Base-by-base conservation (phyloP, 768 basidiomycete species). In the Terana coerulea region DNA sequence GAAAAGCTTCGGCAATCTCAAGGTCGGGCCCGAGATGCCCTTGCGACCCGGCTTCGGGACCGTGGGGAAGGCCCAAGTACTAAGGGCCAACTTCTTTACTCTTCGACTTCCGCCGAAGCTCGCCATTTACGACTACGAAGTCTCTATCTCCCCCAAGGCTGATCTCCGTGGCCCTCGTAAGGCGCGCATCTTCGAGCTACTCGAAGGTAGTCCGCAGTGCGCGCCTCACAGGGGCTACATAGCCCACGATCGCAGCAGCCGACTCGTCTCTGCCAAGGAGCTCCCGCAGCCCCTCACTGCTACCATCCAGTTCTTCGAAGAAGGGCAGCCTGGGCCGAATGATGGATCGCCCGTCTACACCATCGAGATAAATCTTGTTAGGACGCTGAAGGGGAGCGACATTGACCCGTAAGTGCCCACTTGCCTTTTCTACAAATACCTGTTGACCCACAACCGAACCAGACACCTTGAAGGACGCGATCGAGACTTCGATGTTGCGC, bases 81-180 rank as follows among this genome's bases (percentile, higher is more conserved):
- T 86, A 14, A 74, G 86, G 1, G 73, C 84, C 19, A 87, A 86
- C 60, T 84, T 85, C 66, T 85, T 84, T 62, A 60, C 80, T 0
- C 58, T 86, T 10, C 72, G 62, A 28, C 58, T 78, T n/a, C 73
- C 74, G 1, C 72, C 74, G 39, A 70, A 71, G 0, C 67, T 70
- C 0, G 60, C 26, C 15, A 56, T 82, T 5, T 81, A 76, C 59
- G 83, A 86, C 52, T 87, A 87, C 56, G 62, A 64, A 17, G 73
- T 86, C 30, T 68, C 75, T 19, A 77, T 84, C 40, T 62, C 64
- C 12, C 81, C 81, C 0, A 73, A 69, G 48, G 71, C 72, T 0
- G 70, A 75, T 37, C 67, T 75, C 0, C 73, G 73, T 24, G 60
- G 62, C 17, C 60, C 62, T 9, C 62, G 79, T 10, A 77, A 75